Evolutionary conservation across 2,329 filamentous ascomycete species (phyloP), one percentile per base, ranked within the genome.

Genomic region (Trichothecium roseum): DNA sequence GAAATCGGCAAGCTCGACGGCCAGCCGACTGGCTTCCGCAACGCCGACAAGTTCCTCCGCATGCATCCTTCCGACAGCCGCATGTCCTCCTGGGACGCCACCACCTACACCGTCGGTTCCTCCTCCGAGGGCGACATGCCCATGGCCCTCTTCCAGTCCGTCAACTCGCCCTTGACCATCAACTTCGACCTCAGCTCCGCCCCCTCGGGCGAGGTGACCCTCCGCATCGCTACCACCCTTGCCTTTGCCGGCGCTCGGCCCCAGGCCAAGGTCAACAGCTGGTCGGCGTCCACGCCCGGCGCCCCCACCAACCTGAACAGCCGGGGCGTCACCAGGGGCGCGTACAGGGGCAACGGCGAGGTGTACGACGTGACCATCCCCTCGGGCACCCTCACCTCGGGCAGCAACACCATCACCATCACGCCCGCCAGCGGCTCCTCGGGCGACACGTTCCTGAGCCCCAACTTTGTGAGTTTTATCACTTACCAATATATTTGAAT

Each of bases 11-110:
- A 74, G 16, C 79, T 72, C 59, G 78, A 83, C 45, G 77, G 78
- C 32, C 65, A 73, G 53, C 74, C 74, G 15, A 70, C 62, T 6
- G 76, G 74, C 13, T 79, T 83, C 62, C 68, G 68, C 43, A 82
- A 84, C 49, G 77, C 77, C 12, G 76, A 69, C 37, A 79, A 79
- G 47, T 72, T 79, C 50, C 64, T 75, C 12, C 68, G 74, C 35
- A 82, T 82, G 78, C 78, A 83, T 50, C 78, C 78, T 3, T 74
- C 72, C 4, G 78, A 81, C 54, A 57, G 56, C 28, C 70, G 78
- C 46, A 82, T 82, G 77, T 55, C 61, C 18, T 61, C 59, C 37
- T 82, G 78, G 78, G 66, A 62, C 0, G 65, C 74, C 1, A 46
- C 66, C 10, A 80, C 74, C 1, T 80, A 77, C 55, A 78, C 71